Evolutionary conservation across 805 yeast species (phyloP).

Genomic region (Ogataea ganodermae): DNA sequence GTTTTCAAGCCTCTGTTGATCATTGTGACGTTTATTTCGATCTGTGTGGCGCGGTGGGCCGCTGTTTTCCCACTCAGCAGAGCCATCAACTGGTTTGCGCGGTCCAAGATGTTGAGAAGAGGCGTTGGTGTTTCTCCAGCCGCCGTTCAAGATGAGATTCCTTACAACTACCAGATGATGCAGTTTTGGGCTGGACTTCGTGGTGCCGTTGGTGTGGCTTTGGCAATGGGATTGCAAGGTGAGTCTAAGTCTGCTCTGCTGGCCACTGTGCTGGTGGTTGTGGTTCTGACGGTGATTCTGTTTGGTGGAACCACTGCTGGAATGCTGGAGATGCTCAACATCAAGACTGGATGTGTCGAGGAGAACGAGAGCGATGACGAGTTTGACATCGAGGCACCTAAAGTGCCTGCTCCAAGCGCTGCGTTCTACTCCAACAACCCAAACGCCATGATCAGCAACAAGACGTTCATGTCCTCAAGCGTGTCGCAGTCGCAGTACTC

Average conservation of each 20-base stretch:
- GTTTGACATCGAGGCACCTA: slow-evolving; percentile 83
- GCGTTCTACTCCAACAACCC: slow-evolving; percentile 11
- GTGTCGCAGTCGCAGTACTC: slow-evolving; percentile 25
- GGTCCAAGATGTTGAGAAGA: slow-evolving; percentile 55
- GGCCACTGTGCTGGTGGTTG: slow-evolving; percentile 96
- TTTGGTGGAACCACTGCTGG: slow-evolving; percentile 99
- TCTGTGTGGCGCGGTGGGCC: slow-evolving; percentile 94
- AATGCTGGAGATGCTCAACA: slow-evolving; percentile 93
- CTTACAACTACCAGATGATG: slow-evolving; percentile 97
- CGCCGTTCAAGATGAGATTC: slow-evolving; percentile 77
- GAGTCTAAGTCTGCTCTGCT: slow-evolving; percentile 83
- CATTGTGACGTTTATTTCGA: slow-evolving; percentile 83
- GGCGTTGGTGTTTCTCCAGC: slow-evolving; percentile 42
- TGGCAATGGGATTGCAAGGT: slow-evolving; percentile 97
- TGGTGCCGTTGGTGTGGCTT: slow-evolving; percentile 99
- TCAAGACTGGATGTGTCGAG: slow-evolving; percentile 86
- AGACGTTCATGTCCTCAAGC: slow-evolving; percentile 22
- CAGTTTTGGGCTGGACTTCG: slow-evolving; percentile 99
- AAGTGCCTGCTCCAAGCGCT: slow-evolving; percentile 24
- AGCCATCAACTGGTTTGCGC: slow-evolving; percentile 76
- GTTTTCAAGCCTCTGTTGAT: slow-evolving; percentile 93
- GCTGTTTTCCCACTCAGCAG: slow-evolving; percentile 94
- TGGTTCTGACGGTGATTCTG: slow-evolving; percentile 90
- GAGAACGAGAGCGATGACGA: slow-evolving; percentile 90
- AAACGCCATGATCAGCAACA: slow-evolving; percentile 19